Percentiles rank a stretch among this genome's conserved stretches.
phyloP scores from a whole-genome alignment of 164 flowering plant genomes.

The Piper betle region DNA sequence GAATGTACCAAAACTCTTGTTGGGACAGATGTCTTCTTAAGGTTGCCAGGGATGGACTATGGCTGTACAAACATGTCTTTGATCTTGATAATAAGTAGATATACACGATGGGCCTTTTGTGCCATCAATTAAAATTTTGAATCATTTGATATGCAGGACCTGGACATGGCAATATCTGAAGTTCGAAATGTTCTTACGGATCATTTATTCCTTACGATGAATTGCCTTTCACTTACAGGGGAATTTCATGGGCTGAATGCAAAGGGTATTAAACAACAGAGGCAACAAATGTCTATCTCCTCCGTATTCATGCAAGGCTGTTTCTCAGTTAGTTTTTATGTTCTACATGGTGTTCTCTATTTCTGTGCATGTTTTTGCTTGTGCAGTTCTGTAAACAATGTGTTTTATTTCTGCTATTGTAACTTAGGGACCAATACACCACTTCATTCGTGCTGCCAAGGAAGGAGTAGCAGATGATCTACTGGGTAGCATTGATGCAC shows the following conservation, averaged over 20 bases:
- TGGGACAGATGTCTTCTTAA: neutral
- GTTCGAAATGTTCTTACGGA: slow-evolving; percentile 59
- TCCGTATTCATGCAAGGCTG: slow-evolving; percentile 81
- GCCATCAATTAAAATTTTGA: neutral
- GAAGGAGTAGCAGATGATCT: slow-evolving; percentile 46
- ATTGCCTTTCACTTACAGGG: slow-evolving; percentile 64
- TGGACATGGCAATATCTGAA: slow-evolving; percentile 50
- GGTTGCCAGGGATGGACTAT: neutral
- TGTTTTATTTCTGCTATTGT: slow-evolving; percentile 4
- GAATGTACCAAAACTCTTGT: too few relatives aligned
- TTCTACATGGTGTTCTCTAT: neutral
- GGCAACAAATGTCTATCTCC: slow-evolving; percentile 30
- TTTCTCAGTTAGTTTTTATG: slow-evolving; percentile 45
- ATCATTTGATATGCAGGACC: slow-evolving; percentile 31
- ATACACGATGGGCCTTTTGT: neutral
- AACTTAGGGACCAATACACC: slow-evolving; percentile 52
- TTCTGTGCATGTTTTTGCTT: neutral
- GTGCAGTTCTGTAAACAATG: neutral
- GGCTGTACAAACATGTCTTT: too few relatives aligned
- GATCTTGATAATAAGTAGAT: too few relatives aligned
- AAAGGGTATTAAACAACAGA: slow-evolving; percentile 51
- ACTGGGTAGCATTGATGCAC: slow-evolving; percentile 61
- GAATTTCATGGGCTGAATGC: slow-evolving; percentile 70
- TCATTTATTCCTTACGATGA: slow-evolving; percentile 62
- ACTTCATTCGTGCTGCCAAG: slow-evolving; percentile 79